These are phyloP conservation scores for Trifolium dubium DNA, from an alignment of 306 rosid genomes.

Conservation along the genomic window DNA sequence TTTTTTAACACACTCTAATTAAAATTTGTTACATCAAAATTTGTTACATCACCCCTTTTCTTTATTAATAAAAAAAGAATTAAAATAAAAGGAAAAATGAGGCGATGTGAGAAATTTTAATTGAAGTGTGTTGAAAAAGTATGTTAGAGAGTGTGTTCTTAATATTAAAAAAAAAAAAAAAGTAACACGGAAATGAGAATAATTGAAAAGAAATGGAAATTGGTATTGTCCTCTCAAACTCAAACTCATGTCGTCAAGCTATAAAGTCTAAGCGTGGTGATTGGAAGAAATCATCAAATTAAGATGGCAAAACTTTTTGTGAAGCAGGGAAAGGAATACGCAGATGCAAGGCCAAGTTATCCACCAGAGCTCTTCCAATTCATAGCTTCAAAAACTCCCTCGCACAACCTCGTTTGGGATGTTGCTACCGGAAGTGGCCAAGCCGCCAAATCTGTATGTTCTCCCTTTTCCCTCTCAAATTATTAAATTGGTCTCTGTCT, in stretches of 20 bases:
- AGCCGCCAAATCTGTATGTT: constrained; percentile 68
- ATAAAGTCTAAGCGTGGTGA: no score
- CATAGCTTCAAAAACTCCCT: constrained; percentile 71
- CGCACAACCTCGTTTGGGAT: constrained; percentile 77
- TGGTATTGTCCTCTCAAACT: not conserved
- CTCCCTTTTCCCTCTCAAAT: not conserved
- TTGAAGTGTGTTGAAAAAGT: no score
- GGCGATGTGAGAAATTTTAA: no score
- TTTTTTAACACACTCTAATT: no score
- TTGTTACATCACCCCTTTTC: no score
- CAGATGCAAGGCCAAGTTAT: constrained; percentile 62
- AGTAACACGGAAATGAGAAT: not conserved
- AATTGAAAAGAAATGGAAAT: not conserved
- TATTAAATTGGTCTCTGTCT: no score
- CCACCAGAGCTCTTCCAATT: constrained; percentile 64
- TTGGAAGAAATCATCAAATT: not conserved
- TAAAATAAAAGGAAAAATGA: no score
- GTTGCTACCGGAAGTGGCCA: constrained; percentile 91
- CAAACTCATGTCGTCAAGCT: not conserved
- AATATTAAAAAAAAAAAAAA: no score
- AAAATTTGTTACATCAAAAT: no score
- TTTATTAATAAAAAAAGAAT: no score
- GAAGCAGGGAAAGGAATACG: constrained; percentile 71
- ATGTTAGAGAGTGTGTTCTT: no score
- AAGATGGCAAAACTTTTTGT: constrained; percentile 45